Evolutionary conservation across 345 rosid genomes (phyloP), one percentile per base, ranked within the genome.

Genomic region (Heritiera fomes): DNA sequence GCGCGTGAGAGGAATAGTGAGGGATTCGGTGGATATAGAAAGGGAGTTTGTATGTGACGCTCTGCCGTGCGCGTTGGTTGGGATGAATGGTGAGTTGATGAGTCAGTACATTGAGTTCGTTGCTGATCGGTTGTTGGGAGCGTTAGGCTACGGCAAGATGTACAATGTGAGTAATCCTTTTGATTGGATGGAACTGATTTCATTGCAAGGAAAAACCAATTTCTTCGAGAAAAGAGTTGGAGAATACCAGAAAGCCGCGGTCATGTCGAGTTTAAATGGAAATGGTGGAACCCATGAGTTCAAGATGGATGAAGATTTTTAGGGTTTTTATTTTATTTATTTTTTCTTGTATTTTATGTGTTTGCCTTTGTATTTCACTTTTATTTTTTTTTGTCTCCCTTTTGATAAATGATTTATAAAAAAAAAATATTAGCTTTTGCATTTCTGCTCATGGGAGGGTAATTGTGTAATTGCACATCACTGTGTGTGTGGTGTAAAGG

Each of bases 1-100:
- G 83, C 86, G 91, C 3, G 97, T 94, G 80, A 85, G 79, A 83
- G 89, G 85, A 9, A 87, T 96, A 23, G 90, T 96, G 1, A 81
- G 81, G 14, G 91, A 91, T 2, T 91, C 95, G 3, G 95, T 91
- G 65, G 89, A 89, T 4, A 93, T 97, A 7, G 98, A 97, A 85
- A 87, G 93, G 84, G 97, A 97, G 87, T 97, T 97, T 80, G 94
- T 97, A 0, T 93, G 98, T 55, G 97, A 94, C 66, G 98, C 98
- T 67, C 90, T 97, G 2, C 98, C 98, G 0, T 90, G 97, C 82
- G 93, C 98, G 11, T 81, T 94, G 82, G 96, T 91, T 0, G 98
- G 99, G 79, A 97, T 97, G 97, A 97, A 93, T 17, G 79, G 91
- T 0, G 88, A 79, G 2, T 68, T 93, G 34, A 94, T 91, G 98